phyloP scores from a whole-genome alignment of 352 stramenopile species.

The Globisporangium solare region DNA sequence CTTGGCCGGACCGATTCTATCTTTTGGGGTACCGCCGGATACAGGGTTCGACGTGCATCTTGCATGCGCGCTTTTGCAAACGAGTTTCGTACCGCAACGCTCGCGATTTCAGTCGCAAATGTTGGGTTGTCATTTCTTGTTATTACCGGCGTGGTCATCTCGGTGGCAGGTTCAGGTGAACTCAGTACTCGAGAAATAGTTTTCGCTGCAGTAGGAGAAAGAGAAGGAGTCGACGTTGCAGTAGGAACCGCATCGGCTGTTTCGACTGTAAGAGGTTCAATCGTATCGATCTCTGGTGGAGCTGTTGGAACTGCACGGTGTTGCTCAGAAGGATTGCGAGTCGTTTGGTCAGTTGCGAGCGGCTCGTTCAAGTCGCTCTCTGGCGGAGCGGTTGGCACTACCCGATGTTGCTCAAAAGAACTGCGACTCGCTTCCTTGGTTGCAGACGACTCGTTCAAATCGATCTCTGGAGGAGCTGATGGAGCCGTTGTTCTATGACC shows the following conservation, averaged over 20 bases:
- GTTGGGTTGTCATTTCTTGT: constrained; percentile 19
- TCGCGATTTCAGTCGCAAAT: constrained; percentile 25
- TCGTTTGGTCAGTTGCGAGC: constrained; percentile 10
- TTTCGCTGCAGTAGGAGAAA: constrained; percentile 42
- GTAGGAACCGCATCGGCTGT: background rate
- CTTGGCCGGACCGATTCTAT: constrained; percentile 10
- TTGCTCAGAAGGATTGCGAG: background rate
- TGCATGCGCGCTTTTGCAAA: constrained; percentile 40
- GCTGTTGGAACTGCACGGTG: background rate
- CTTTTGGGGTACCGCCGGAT: constrained; percentile 29
- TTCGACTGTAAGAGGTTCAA: no score
- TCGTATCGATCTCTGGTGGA: constrained; percentile 3
- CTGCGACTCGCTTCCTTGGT: constrained; percentile 6
- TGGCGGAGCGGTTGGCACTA: constrained; percentile 12
- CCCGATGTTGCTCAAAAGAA: background rate
- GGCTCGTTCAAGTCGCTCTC: constrained; percentile 5
- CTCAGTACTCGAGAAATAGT: constrained; percentile 21
- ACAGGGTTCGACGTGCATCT: constrained; percentile 32
- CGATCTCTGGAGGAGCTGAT: constrained; percentile 15
- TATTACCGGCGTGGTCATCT: constrained; percentile 11
- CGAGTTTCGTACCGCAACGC: constrained; percentile 31
- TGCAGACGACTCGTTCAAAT: constrained; percentile 7
- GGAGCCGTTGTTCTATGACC: constrained; percentile 1
- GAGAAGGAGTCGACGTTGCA: constrained; percentile 31
- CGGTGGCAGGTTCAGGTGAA: background rate